phyloP scores from a whole-genome alignment of 352 stramenopile species.

The Blastocystis sp. region DNA sequence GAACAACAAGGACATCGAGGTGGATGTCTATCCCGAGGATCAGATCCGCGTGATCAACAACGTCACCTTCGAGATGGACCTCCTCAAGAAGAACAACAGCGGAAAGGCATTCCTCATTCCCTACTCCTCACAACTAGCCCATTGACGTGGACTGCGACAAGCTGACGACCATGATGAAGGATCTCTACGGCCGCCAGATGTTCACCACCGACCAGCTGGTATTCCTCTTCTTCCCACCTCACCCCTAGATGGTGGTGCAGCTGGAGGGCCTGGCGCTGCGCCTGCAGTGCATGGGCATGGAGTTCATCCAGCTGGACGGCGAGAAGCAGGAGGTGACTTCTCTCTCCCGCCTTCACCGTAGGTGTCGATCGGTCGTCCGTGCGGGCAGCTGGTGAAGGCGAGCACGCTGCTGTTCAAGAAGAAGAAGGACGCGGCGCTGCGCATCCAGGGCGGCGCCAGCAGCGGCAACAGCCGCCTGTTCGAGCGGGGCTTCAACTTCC shows the following conservation, averaged over 20 bases:
- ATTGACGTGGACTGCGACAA: constrained; percentile 69
- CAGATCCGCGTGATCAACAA: constrained; percentile 46
- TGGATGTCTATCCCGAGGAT: constrained; percentile 50
- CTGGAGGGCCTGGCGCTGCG: constrained; percentile 70
- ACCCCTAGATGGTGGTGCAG: constrained; percentile 69
- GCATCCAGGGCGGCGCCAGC: constrained; percentile 69
- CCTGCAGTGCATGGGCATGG: constrained; percentile 67
- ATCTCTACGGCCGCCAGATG: constrained; percentile 72
- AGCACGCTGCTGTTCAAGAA: constrained; percentile 70
- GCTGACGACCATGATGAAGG: constrained; percentile 70
- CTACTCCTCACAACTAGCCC: too few relatives aligned
- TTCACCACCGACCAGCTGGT: constrained; percentile 73
- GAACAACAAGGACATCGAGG: constrained; percentile 61
- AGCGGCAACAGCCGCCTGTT: constrained; percentile 60
- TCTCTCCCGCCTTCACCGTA: constrained; percentile 70
- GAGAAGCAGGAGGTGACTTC: constrained; percentile 73
- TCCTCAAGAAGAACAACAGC: constrained; percentile 63
- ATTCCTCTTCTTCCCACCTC: constrained; percentile 7
- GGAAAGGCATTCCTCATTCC: constrained; percentile 63
- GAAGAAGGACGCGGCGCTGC: constrained; percentile 68
- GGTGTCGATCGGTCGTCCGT: constrained; percentile 70
- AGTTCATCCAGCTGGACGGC: constrained; percentile 74
- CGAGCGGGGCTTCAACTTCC: constrained; percentile 72
- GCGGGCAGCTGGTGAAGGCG: constrained; percentile 71
- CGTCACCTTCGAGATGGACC: constrained; percentile 67